Percentiles rank a stretch among this genome's conserved stretches.
Evolutionary conservation across 1,139 yeast genomes (phyloP).

Genomic region (Blastobotrys persicus): DNA sequence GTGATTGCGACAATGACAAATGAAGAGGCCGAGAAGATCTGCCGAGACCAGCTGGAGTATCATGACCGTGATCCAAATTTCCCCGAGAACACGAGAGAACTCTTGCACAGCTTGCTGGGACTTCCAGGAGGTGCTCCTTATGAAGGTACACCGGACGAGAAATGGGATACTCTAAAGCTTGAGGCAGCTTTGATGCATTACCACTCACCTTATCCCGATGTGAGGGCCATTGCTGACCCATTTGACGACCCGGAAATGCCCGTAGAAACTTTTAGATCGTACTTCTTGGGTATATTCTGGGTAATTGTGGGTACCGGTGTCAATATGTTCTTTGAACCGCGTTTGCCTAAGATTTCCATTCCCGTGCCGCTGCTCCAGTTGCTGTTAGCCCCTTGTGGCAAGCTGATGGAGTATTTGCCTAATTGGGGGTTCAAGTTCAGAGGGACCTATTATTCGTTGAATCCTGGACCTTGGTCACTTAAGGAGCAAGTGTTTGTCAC

Average conservation of each 20-base stretch:
- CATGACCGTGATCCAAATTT: conserved; percentile 46
- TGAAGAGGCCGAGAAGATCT: conserved; percentile 1
- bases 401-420: conserved; percentile 40
- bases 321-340: conserved; percentile 54
- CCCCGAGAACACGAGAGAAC: conserved; percentile 38
- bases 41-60: conserved; percentile 1
- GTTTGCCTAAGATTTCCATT: conserved; percentile 50
- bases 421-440: conserved; percentile 44
- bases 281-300: conserved; percentile 54
- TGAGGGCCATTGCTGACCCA: conserved; percentile 55
- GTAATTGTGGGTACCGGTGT: conserved; percentile 53
- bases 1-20: conserved; percentile 3
- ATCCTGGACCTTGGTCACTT: conserved; percentile 62
- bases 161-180: neutral
- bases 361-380: conserved; percentile 52
- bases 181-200: conserved; percentile 46
- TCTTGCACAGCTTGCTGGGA: neutral
- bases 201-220: conserved; percentile 62
- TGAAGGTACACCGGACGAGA: conserved; percentile 20
- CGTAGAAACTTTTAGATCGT: conserved; percentile 55
- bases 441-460: conserved; percentile 42
- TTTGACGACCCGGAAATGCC: conserved; percentile 29
- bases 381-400: conserved; percentile 49
- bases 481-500: conserved; percentile 70
- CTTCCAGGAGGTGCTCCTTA: neutral